Base-by-base conservation (phyloP, 2,329 filamentous ascomycete genomes). In the Fusarium pseudoanthophilum region DNA sequence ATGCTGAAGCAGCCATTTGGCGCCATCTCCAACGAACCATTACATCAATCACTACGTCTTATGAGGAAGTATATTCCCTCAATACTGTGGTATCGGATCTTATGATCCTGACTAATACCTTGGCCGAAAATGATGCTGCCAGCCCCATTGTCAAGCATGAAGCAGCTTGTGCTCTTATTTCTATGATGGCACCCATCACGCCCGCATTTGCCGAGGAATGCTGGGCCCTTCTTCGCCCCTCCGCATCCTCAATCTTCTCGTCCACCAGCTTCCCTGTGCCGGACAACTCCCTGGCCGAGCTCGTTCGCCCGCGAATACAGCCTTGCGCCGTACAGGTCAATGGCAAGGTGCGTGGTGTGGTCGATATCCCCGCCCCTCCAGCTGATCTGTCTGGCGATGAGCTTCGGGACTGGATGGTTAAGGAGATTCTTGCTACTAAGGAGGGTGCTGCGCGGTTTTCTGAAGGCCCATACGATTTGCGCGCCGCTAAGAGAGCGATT, bases 1-100 rank as follows among this genome's bases (percentile, higher is more conserved):
- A 87, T 52, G 84, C 84, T 8, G 85, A 89, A 69, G 79, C 82
- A 21, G 78, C 82, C 7, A 83, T 94, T 5, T 92, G 93, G 87
- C 87, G 91, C 32, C 84, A 88, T 20, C 88, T 92, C 2, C 93
- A 97, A 78, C 83, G 86, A 51, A 91, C 91, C 8, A 91, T 96
- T 61, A 79, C 81, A 7, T 92, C 88, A 11, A 89, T 95, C 63
- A 93, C 91, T 0, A 83, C 86, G 11, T 92, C 93, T 5, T 92
- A 95, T 77, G 87, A 91, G 28, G 87, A 89, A 57, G 90, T 94
- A 2, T 93, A 95, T 79, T 87, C 92, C 2, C 86, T 97, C 60
- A 97, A 97, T 83, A 97, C 94, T 1, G 87, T 93, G 14, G 88
- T 97, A 24, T 96, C 93, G 4, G 92, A 95, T 77, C 85, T 97